Conservation (phyloP, 1,284 basidiomycete genomes). For the Butyriboletus pseudospeciosus region DNA sequence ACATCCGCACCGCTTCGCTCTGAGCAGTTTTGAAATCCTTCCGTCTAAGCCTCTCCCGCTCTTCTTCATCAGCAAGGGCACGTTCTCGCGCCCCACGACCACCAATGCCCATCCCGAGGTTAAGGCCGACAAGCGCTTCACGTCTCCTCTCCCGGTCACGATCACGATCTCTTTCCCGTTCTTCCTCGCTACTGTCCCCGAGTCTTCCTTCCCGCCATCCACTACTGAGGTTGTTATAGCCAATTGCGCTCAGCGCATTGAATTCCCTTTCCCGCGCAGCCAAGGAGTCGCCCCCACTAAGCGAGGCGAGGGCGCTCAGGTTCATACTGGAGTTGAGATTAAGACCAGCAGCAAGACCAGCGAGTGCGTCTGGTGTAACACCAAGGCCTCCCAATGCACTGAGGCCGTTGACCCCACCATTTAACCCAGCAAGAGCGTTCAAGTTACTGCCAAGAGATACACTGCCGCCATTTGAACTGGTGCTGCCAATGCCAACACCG, state of each 20-base stretch:
- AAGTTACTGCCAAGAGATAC: slow-evolving; percentile 25
- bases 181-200: slow-evolving; percentile 34
- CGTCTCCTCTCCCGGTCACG: slow-evolving; percentile 39
- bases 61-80: slow-evolving; percentile 59
- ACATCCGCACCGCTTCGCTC: slow-evolving; percentile 34
- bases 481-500: slow-evolving; percentile 56
- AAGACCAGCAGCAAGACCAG: slow-evolving; percentile 29
- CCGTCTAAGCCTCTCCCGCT: slow-evolving; percentile 52
- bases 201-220: slow-evolving; percentile 36
- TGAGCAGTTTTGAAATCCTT: slow-evolving; percentile 40
- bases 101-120: slow-evolving; percentile 30
- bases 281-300: slow-evolving; percentile 28
- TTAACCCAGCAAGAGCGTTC: slow-evolving; percentile 26
- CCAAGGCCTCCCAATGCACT: slow-evolving; percentile 31
- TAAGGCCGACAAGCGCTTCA: slow-evolving; percentile 41
- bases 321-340: slow-evolving; percentile 28
- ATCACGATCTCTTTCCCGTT: slow-evolving; percentile 35
- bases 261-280: slow-evolving; percentile 48
- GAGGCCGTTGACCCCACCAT: slow-evolving; percentile 24
- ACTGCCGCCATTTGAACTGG: slow-evolving; percentile 21
- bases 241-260: slow-evolving; percentile 46
- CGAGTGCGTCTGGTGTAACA: slow-evolving; percentile 32
- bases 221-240: slow-evolving; percentile 37
- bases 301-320: slow-evolving; percentile 23
- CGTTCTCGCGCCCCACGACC: slow-evolving; percentile 56